A percentile compares a stretch with the other conserved stretches of the same genome.
These are phyloP conservation scores for Stenogyne calaminthoides DNA, from an alignment of 305 asterid genomes.

Conservation along the genomic window DNA sequence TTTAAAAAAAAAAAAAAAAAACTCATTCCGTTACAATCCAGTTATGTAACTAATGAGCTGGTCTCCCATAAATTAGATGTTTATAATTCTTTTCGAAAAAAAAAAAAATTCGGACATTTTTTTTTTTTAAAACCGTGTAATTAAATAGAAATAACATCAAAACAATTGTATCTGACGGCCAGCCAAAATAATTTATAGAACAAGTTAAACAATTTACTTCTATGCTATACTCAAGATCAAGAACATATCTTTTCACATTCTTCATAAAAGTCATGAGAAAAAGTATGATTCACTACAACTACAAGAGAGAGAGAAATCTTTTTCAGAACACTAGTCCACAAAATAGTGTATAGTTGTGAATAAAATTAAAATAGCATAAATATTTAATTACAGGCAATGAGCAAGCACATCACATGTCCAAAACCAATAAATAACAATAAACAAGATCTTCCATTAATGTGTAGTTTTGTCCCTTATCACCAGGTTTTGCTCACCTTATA, in stretches of 20 bases:
- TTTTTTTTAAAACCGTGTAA: too few relatives aligned
- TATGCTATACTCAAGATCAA: not conserved
- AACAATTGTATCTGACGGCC: not conserved
- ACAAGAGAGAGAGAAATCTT: not conserved
- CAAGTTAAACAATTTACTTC: not conserved
- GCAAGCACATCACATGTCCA: conserved; percentile 19
- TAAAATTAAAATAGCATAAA: not conserved
- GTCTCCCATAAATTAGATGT: too few relatives aligned
- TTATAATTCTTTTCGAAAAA: too few relatives aligned
- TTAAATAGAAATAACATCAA: not conserved
- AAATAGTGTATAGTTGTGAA: too few relatives aligned
- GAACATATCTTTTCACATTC: not conserved
- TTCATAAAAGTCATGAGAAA: not conserved
- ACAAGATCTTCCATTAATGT: not conserved
- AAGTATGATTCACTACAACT: not conserved
- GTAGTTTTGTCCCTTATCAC: conserved; percentile 18
- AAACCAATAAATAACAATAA: not conserved
- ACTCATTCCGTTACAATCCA: too few relatives aligned
- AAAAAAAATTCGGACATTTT: too few relatives aligned
- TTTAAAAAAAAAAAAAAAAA: too few relatives aligned
- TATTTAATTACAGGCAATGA: conserved; percentile 5
- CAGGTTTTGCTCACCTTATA: not conserved
- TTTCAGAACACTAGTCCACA: too few relatives aligned
- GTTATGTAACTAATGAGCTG: too few relatives aligned
- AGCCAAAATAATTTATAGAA: not conserved